Percentiles rank a stretch among this genome's conserved stretches.
Evolutionary conservation across 345 rosid species (phyloP).

Genomic region (Pelargonium nanum): DNA sequence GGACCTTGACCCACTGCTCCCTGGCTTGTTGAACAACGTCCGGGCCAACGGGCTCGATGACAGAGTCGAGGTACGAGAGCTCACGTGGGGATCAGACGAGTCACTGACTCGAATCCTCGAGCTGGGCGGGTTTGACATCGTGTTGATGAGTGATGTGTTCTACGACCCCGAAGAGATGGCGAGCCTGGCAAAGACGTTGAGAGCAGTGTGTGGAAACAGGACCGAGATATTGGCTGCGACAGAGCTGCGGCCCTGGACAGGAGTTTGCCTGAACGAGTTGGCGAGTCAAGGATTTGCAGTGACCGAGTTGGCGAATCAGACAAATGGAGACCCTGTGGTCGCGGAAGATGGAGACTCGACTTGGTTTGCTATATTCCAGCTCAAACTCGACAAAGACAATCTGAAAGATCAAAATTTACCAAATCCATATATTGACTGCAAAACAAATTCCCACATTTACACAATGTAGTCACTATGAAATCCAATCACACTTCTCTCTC

Average conservation of each 20-base stretch:
- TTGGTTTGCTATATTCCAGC: too few relatives aligned
- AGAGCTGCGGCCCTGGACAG: conserved; percentile 21
- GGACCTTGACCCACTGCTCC: conserved; percentile 19
- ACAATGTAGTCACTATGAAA: too few relatives aligned
- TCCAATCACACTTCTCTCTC: too few relatives aligned
- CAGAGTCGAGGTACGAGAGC: conserved; percentile 20
- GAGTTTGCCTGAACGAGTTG: conserved; percentile 22
- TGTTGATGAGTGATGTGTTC: conserved; percentile 33
- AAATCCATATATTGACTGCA: too few relatives aligned
- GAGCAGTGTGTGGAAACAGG: conserved; percentile 2
- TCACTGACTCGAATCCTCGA: neutral
- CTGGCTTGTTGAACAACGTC: conserved; percentile 16
- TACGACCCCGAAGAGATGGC: conserved; percentile 18
- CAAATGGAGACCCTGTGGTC: too few relatives aligned
- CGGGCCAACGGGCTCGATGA: conserved; percentile 18
- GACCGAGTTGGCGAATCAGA: conserved; percentile 20
- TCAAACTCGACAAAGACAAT: too few relatives aligned
- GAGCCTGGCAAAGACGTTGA: conserved; percentile 22
- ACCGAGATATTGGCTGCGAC: conserved; percentile 16
- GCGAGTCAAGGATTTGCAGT: conserved; percentile 18
- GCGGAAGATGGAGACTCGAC: too few relatives aligned
- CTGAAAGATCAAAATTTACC: too few relatives aligned
- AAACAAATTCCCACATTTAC: too few relatives aligned
- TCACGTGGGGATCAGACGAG: conserved; percentile 26
- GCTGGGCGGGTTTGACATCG: conserved; percentile 16